Evolutionary conservation across 1,139 yeast species (phyloP), one percentile per base, ranked within the genome.

Genomic region (Zygosaccharomyces sapae): DNA sequence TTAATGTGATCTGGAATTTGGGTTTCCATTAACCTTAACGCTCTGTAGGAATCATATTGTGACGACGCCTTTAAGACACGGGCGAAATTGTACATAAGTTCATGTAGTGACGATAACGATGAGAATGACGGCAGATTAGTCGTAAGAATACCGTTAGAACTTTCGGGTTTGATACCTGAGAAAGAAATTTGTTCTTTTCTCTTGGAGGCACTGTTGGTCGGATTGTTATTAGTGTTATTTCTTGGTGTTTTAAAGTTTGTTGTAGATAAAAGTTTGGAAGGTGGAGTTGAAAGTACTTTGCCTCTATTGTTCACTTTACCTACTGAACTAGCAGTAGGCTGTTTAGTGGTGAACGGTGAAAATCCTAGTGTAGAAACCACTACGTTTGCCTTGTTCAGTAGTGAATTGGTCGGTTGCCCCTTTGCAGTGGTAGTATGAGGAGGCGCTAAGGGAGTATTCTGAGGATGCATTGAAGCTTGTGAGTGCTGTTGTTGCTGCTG

Each of bases 21-120:
- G 5, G 79, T 69, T 47, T 80, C 81, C 38, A 92, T 71, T 2
- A 79, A 71, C 47, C 92, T 69, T 7, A 89, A 80, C 0, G 97
- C 95, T 57, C 84, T 83, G 61, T 80, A 82, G 55, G 95, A 86
- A 62, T 88, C 92, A 66, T 77, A 90, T 41, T 76, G 73, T 49
- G 81, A 70, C 70, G 85, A 75, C 12, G 86, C 77, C 54, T 81
- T 79, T 62, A 70, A 78, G 10, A 84, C 84, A 55, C 78, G 76
- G 1, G 92, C 92, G 55, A 88, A 75, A 7, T 73, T 69, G 9
- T 77, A 71, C 58, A 84, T 84, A 2, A 85, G 63, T 16, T 72
- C 57, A n/a, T 53, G 47, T 20, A 59, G 46, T 9, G 51, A 41
- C 9, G 44, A 31, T 12, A 35, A 41, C 18, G 44, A 45, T 6